Evolutionary conservation across 176 grass and related monocot species (phyloP).

Genomic region (Tillandsia fasciculata): DNA sequence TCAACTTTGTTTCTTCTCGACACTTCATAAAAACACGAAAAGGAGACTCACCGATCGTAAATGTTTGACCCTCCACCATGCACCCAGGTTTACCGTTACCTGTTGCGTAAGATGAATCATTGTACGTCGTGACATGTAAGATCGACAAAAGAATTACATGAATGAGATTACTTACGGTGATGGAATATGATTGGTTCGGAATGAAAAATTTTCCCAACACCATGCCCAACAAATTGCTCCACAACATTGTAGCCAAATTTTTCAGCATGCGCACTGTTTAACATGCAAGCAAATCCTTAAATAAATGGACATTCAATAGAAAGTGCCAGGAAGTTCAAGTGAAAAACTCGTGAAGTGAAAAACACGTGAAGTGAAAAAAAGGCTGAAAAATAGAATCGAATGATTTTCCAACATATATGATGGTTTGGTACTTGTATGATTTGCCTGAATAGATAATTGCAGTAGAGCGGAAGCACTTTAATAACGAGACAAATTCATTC

Average conservation of each 20-base stretch:
- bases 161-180: constrained; percentile 46
- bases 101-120: constrained; percentile 16
- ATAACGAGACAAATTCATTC: neutral
- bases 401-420: too few species aligned
- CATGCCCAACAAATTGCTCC: constrained; percentile 80
- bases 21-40: too few species aligned
- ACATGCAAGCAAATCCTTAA: constrained; percentile 16
- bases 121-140: neutral
- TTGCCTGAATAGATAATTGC: too few species aligned
- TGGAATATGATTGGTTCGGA: constrained; percentile 85
- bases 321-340: neutral
- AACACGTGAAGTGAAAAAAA: too few species aligned
- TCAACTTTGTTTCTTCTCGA: too few species aligned
- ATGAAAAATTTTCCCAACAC: constrained; percentile 78
- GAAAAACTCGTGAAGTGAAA: too few species aligned
- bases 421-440: too few species aligned
- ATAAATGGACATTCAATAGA: neutral
- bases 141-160: neutral
- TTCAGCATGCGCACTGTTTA: constrained; percentile 69
- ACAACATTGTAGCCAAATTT: constrained; percentile 57
- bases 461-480: neutral
- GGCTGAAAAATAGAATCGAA: too few species aligned
- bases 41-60: constrained; percentile 57
- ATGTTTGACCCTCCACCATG: constrained; percentile 92
- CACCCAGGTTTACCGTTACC: constrained; percentile 58